Conservation (phyloP, 805 yeast species). For the Saccharomyces mikatae region DNA sequence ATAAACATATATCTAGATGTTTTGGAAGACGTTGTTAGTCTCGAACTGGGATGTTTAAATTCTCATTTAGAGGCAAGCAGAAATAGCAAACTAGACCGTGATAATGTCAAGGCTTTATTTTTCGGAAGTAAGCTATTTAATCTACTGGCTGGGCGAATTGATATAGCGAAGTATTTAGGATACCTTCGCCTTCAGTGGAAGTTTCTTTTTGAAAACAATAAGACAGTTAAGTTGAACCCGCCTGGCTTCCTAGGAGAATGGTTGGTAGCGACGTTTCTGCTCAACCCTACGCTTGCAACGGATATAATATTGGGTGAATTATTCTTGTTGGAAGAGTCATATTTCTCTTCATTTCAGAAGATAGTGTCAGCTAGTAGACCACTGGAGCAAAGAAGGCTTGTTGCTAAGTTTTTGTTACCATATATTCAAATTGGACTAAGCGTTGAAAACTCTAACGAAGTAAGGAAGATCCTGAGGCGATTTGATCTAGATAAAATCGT, state of each 20-base stretch:
- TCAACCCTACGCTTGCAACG: conserved; percentile 14
- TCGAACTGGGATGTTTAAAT: conserved; percentile 6
- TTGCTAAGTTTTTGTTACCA: conserved; percentile 13
- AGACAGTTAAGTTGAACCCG: background rate
- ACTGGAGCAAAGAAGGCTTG: conserved; percentile 13
- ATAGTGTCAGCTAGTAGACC: conserved; percentile 7
- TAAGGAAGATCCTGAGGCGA: conserved; percentile 8
- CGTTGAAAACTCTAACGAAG: conserved; percentile 3
- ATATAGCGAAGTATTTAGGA: conserved; percentile 17
- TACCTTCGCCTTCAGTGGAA: conserved; percentile 17
- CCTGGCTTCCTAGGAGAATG: conserved; percentile 6
- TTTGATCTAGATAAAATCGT: conserved; percentile 8
- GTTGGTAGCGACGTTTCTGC: conserved; percentile 9
- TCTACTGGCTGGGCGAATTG: conserved; percentile 11
- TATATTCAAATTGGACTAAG: conserved; percentile 12
- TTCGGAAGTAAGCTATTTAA: conserved; percentile 31
- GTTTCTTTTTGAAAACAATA: conserved; percentile 5
- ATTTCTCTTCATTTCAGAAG: conserved; percentile 7
- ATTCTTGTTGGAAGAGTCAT: conserved; percentile 5
- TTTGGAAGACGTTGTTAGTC: conserved; percentile 9
- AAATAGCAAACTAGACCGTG: conserved; percentile 4
- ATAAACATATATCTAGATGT: conserved; percentile 9
- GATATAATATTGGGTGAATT: conserved; percentile 15
- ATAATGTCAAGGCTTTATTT: conserved; percentile 15
- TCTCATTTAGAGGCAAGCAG: conserved; percentile 7